Evolutionary conservation across 2,329 filamentous ascomycete genomes (phyloP).

Genomic region (Colletotrichum paranaense): DNA sequence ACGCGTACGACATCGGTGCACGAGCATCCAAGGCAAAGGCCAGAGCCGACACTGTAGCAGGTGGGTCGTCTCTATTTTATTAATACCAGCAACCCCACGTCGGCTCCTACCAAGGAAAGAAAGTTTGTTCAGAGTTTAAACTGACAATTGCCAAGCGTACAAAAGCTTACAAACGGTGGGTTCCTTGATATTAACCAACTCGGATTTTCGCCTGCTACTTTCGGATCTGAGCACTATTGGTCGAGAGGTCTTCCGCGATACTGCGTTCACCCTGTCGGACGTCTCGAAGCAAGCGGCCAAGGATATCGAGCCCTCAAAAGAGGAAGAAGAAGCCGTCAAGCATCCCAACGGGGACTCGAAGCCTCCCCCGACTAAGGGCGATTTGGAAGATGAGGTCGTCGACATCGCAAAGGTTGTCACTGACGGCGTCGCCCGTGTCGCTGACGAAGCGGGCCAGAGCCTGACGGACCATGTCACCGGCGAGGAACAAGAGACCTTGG

Average conservation of each 20-base stretch:
- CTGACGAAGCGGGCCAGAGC: constrained; percentile 73
- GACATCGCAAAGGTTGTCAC: constrained; percentile 65
- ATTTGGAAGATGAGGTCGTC: constrained; percentile 69
- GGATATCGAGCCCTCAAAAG: constrained; percentile 75
- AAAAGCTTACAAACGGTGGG: constrained; percentile 86
- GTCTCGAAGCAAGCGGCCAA: constrained; percentile 81
- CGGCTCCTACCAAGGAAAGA: neutral
- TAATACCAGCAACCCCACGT: neutral
- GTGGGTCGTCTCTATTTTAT: constrained; percentile 52
- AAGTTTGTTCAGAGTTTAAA: constrained; percentile 3
- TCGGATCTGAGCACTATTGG: constrained; percentile 83
- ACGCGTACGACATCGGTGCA: constrained; percentile 71
- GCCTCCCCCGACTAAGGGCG: constrained; percentile 65
- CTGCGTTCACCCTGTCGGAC: constrained; percentile 81
- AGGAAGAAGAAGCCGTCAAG: constrained; percentile 67
- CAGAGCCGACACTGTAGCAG: constrained; percentile 77
- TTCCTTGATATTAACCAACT: constrained; percentile 87
- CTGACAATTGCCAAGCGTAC: constrained; percentile 67
- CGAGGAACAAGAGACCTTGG: constrained; percentile 77
- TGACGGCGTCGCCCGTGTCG: constrained; percentile 65
- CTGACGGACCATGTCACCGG: constrained; percentile 78
- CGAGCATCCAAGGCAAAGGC: constrained; percentile 72
- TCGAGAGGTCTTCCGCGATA: constrained; percentile 87
- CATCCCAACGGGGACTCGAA: constrained; percentile 43
- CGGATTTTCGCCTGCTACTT: constrained; percentile 88